These are phyloP conservation scores for Scheffersomyces quercinus DNA, from an alignment of 1,139 yeast genomes.

Conservation along the genomic window DNA sequence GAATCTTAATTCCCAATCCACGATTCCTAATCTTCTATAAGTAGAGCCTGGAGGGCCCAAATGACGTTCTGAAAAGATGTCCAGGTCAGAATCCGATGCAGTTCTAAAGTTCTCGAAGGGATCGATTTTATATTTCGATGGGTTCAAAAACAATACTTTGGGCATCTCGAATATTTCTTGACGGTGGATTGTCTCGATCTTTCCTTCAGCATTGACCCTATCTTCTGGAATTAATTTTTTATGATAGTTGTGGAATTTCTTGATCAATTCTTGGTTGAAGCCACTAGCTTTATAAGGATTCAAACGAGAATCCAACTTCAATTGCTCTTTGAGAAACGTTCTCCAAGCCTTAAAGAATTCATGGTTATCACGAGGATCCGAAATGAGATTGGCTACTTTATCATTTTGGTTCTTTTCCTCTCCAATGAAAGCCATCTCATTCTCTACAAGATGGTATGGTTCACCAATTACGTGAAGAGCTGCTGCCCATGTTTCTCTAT, in stretches of 20 bases:
- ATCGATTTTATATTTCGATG: conserved; percentile 44
- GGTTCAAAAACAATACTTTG: conserved; percentile 37
- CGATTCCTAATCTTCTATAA: conserved; percentile 13
- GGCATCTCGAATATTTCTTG: conserved; percentile 20
- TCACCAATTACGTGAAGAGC: conserved; percentile 39
- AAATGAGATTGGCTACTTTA: not conserved
- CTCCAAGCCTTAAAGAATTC: conserved; percentile 8
- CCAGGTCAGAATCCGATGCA: conserved; percentile 1
- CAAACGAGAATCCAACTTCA: conserved; percentile 28
- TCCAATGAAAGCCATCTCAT: conserved; percentile 6
- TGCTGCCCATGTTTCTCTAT: conserved; percentile 41
- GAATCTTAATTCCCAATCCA: conserved; percentile 38
- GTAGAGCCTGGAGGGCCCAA: not conserved
- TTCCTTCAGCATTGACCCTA: conserved; percentile 4
- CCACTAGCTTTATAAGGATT: conserved; percentile 32
- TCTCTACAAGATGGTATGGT: conserved; percentile 30
- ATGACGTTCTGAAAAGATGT: not conserved
- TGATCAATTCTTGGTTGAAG: conserved; percentile 20
- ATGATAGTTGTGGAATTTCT: not conserved
- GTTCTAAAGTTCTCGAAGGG: conserved; percentile 27
- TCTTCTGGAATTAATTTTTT: conserved; percentile 5
- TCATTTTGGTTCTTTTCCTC: not conserved
- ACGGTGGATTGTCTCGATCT: not conserved
- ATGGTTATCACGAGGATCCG: not conserved
- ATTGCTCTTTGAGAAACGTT: conserved; percentile 8